Base-by-base conservation (phyloP, 73 alveolate species). In the Paramecium tetraurelia region DNA sequence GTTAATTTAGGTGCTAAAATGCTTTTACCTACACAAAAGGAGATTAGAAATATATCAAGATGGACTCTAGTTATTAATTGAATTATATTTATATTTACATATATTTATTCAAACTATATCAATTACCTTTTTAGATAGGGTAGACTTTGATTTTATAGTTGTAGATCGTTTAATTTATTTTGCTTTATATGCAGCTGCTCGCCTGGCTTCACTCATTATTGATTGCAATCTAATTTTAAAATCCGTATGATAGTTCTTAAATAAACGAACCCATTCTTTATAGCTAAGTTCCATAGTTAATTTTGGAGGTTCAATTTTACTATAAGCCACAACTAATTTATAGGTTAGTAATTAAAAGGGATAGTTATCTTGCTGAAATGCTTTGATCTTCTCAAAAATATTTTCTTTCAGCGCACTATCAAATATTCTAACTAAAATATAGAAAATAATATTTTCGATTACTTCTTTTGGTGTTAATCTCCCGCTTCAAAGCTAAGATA, bases 141-240 rank as follows among this genome's bases (percentile, higher is more conserved):
- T 53, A 53, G 69, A 53, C 16, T 63, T 63, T 31, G 84, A 63
- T 63, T 63, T 63, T 0, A 63, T 63, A 2, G 84, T 63, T 27
- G 84, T 63, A 3, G 84, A 63, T 31, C 84, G 11, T 63, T 63
- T 63, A 22, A 63, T 33, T 63, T 63, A 33, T 27, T 63, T 63
- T 33, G 84, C 84, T 63, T 63, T 63, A 0, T 63, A 63, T 2
- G 84, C 84, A 63, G 84, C 84, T 7, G 84, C 84, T 63, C 84
- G 0, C 14, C 84, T 63, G 29, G 84, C 84, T 63, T 63, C 84
- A 63, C 84, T 63, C 84, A 63, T 63, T 14, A 63, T 33, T 6
- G 84, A 27, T 33, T 63, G 46, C 5, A 63, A 31, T 63, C 84
- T 63, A 29, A 33, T 33, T 33, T 63, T 63, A 27, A 63, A 63